Conservation (phyloP, 129 eudicot species). For the Heracleum sosnowskyi region DNA sequence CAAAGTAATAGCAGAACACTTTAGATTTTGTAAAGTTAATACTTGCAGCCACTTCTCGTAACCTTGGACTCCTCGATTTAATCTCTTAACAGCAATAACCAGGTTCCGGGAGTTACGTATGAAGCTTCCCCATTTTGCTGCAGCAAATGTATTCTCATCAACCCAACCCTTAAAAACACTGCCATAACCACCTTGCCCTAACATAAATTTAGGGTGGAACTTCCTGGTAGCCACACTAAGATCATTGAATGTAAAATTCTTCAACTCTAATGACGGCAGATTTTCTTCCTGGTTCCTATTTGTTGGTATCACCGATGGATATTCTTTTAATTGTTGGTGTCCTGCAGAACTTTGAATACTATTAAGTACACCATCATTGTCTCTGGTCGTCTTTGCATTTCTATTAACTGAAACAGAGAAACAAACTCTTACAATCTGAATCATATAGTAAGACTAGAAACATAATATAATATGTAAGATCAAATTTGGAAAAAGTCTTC, state of each 20-base stretch:
- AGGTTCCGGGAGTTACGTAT: background rate
- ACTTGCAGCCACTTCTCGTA: background rate
- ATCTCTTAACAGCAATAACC: background rate
- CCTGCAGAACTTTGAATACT: background rate
- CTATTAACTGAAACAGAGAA: background rate
- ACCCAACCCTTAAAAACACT: background rate
- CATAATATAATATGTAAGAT: too few species aligned
- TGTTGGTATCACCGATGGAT: background rate
- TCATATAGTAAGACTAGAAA: background rate
- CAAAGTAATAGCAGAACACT: background rate
- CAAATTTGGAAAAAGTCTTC: too few species aligned
- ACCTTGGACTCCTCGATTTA: background rate
- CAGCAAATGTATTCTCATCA: background rate
- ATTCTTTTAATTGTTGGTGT: background rate
- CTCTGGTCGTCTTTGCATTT: background rate
- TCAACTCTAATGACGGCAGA: background rate
- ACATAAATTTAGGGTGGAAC: background rate
- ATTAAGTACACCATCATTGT: background rate
- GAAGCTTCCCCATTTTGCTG: background rate
- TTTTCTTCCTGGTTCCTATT: background rate
- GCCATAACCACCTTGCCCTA: background rate
- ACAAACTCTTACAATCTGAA: background rate
- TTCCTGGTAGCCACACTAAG: background rate
- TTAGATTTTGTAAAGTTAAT: background rate
- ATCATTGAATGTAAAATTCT: background rate